Base-by-base conservation (phyloP, 2,329 filamentous ascomycete species). In the Tolypocladium tundrense region DNA sequence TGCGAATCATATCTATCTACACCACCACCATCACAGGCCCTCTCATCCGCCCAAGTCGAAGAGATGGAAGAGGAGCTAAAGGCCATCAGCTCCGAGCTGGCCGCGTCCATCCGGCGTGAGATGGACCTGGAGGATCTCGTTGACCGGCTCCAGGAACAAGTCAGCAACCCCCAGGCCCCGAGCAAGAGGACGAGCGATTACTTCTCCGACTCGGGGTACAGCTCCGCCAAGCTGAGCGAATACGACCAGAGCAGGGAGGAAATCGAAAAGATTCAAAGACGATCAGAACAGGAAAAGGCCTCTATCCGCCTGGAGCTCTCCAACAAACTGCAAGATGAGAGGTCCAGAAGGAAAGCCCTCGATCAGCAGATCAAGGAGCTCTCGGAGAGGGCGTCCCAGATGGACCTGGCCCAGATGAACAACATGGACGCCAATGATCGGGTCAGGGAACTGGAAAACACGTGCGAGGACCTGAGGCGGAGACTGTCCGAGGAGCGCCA, bases 61-160 rank as follows among this genome's bases (percentile, higher is more conserved):
- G 91, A 96, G 70, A 87, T 99, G 78, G 94, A 99, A 77, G 88
- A 91, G 70, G 94, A 99, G 78, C 75, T 99, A 64, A 90, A 90
- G 66, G 89, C 93, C 72, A 93, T 99, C 74, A 96, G 91, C 77
- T 83, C 87, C 60, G 94, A 99, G 79, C 79, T 99, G 70, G 94
- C 94, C 40, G 83, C 86, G 64, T 97, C 94, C 35, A 97, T 99
- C 68, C 86, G 90, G 66, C 85, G 94, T 60, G 94, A 99, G 76
- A 93, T 99, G 83, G 94, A 99, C 65, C 75, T 99, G 39, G 94
- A 99, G 72, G 94, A 99, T 71, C 80, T 97, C 53, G 87, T 97
- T 0, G 94, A 99, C 64, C 82, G 88, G 59, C 76, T 96, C 65
- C 92, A 97, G 70, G 77, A 85, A n/a, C 91, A 97, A 67, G 79